phyloP scores from a whole-genome alignment of 768 basidiomycete genomes.

The Tricholomella constricta region DNA sequence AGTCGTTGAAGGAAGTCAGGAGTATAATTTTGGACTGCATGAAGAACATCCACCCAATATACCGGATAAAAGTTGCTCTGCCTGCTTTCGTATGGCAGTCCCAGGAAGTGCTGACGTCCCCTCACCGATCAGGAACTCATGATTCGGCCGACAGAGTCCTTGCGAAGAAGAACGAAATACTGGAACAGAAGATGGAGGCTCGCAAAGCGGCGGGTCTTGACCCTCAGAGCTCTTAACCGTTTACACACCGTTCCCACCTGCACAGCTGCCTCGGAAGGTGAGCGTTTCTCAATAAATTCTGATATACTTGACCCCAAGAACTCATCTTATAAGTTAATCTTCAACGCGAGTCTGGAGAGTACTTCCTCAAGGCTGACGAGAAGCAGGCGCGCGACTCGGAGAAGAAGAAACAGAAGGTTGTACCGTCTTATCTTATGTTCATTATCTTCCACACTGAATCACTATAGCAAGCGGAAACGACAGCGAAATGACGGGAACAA shows the following conservation, averaged over 20 bases:
- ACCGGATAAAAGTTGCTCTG: conserved; percentile 84
- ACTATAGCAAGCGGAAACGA: conserved; percentile 74
- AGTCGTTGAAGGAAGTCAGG: conserved; percentile 93
- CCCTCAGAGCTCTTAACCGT: conserved; percentile 51
- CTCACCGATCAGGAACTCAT: conserved; percentile 97
- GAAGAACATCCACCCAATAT: conserved; percentile 99
- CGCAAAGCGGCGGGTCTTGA: conserved; percentile 68
- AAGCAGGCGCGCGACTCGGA: conserved; percentile 76
- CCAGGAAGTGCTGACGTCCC: background rate
- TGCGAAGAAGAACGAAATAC: conserved; percentile 78
- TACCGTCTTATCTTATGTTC: background rate
- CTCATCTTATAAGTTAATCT: conserved; percentile 69
- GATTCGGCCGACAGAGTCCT: conserved; percentile 91
- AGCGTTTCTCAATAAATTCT: conserved; percentile 8
- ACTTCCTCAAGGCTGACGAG: conserved; percentile 92
- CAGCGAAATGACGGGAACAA: conserved; percentile 70
- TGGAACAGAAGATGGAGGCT: conserved; percentile 61
- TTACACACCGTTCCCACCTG: conserved; percentile 97
- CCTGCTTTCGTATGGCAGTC: background rate
- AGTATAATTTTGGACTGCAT: conserved; percentile 98
- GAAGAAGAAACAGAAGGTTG: conserved; percentile 75
- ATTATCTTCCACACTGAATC: background rate
- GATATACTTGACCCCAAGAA: background rate
- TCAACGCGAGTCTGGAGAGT: conserved; percentile 95
- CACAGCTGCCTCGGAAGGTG: conserved; percentile 92